Percentiles rank a stretch among this genome's conserved stretches.
Conservation (phyloP, 306 rosid genomes). For the Citrullus colocynthis region DNA sequence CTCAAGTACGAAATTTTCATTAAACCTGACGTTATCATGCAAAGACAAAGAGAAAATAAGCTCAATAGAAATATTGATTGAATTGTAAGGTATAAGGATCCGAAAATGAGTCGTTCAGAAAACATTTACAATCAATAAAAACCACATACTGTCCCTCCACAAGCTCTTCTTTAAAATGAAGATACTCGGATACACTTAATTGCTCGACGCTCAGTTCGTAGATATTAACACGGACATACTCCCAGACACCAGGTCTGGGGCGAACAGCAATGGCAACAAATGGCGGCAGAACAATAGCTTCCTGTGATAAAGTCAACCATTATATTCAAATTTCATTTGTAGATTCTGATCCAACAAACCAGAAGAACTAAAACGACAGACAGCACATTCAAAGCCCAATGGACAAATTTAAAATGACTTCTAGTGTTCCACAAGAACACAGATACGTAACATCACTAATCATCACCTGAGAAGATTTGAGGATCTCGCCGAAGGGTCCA, state of each 20-base stretch:
- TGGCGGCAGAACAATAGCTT: slow-evolving; percentile 80
- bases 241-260: slow-evolving; percentile 90
- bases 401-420: neutral
- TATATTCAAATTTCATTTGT: neutral
- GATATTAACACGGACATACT: slow-evolving; percentile 74
- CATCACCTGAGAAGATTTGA: slow-evolving; percentile 50
- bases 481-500: slow-evolving; percentile 36
- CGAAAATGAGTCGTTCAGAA: neutral
- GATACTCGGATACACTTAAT: slow-evolving; percentile 72
- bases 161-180: slow-evolving; percentile 74
- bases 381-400: neutral
- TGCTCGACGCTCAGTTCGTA: slow-evolving; percentile 78
- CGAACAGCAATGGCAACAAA: slow-evolving; percentile 86
- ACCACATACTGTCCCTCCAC: slow-evolving; percentile 48
- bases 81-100: neutral
- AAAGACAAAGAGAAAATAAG: neutral
- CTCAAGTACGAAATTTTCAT: slow-evolving; percentile 42
- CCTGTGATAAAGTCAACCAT: slow-evolving; percentile 26
- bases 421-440: neutral
- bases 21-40: slow-evolving; percentile 18
- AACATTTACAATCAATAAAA: slow-evolving; percentile 5
- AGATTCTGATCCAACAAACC: neutral
- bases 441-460: neutral
- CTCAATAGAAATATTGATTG: slow-evolving; percentile 2
- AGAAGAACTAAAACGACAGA: neutral